Base-by-base conservation (phyloP, 345 rosid species). In the Eucalyptus sideroxylon region DNA sequence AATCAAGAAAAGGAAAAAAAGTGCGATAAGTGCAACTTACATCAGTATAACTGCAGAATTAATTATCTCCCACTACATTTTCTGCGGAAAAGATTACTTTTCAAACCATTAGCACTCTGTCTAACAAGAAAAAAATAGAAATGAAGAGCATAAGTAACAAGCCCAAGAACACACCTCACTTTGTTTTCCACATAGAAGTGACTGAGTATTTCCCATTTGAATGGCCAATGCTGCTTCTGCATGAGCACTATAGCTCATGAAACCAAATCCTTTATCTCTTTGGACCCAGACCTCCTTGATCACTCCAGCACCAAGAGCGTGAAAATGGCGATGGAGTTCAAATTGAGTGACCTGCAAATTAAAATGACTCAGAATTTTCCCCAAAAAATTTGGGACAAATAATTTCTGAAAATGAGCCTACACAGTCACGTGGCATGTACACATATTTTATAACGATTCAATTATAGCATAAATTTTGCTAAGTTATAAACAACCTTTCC, bases 221-320 rank as follows among this genome's bases (percentile, higher is more conserved):
- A 98, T 98, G 88, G 99, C 99, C 88, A 96, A 88, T 89, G 98
- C 97, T 89, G 99, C 98, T 95, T 98, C 99, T 4, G 95, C 91
- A 91, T 93, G 98, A 42, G 96, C 95, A 89, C 96, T 93, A 94
- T 93, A 98, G 89, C 99, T 96, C 91, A 98, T 97, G 87, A 98
- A 97, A 86, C 99, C 99, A 95, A 98, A 97, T 67, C 98, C 99
- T 92, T 98, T 97, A 90, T 96, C 98, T 83, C 96, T 94, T 94
- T 98, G 99, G 88, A 97, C 97, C 37, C 98, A 94, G 80, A 98
- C 97, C 92, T 97, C 99, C 95, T 98, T 97, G 88, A 98, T 96
- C 87, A 95, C 97, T 91, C 99, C 98, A 88, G 98, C 96, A 88
- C 96, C 96, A 91, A 98, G 95, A 87, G 94, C 87, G 90, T 97